Conservation (phyloP, 179 eudicot species). For the Spinacia oleracea region DNA sequence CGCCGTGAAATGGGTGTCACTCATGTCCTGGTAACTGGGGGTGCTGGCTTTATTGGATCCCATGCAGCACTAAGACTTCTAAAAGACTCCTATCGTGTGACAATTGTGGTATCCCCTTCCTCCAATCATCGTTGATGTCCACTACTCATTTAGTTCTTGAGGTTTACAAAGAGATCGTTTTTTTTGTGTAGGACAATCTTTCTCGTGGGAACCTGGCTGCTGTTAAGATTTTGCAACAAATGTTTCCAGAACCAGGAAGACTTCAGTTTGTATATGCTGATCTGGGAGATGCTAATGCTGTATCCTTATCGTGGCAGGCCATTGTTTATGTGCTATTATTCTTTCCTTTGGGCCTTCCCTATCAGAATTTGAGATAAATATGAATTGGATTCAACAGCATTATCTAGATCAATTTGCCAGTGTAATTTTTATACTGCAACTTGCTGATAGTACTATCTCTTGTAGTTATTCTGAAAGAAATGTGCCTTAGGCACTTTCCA, state of each 20-base stretch:
- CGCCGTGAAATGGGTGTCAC: constrained; percentile 75
- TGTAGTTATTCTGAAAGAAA: background rate
- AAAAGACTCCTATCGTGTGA: constrained; percentile 82
- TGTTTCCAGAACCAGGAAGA: constrained; percentile 84
- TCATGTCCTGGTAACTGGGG: constrained; percentile 96
- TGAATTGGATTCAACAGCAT: background rate
- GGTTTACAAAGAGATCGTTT: constrained; percentile 13
- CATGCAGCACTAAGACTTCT: constrained; percentile 91
- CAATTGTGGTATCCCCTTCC: constrained; percentile 75
- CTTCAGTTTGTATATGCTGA: constrained; percentile 91
- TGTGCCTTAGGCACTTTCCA: background rate
- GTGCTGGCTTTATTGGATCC: constrained; percentile 97
- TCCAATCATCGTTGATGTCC: background rate
- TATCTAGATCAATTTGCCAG: background rate
- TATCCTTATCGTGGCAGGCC: constrained; percentile 44
- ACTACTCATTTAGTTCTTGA: constrained; percentile 1
- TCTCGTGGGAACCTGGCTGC: constrained; percentile 97
- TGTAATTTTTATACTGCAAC: background rate
- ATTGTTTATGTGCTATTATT: background rate
- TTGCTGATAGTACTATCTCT: background rate
- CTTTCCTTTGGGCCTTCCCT: background rate
- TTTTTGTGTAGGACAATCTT: constrained; percentile 72
- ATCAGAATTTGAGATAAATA: background rate
- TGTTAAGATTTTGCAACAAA: constrained; percentile 67
- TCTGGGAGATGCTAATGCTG: constrained; percentile 81